A percentile compares a stretch with the other conserved stretches of the same genome.
phyloP scores from a whole-genome alignment of 2,329 filamentous ascomycete species.

The Xylaria sp. region DNA sequence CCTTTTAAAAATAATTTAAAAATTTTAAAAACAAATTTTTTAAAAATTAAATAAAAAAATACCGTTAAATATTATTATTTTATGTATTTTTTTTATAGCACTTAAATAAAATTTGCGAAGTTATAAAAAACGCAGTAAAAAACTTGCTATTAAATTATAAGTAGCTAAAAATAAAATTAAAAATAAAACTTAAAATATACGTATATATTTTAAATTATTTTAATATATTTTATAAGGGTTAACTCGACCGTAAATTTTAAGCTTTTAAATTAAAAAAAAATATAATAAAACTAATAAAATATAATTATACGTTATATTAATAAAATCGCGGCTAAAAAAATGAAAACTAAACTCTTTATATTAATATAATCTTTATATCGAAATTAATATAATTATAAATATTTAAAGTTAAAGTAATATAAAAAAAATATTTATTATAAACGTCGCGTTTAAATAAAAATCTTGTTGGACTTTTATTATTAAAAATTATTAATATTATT shows the following conservation, averaged over 20 bases:
- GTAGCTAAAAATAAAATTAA: constrained; percentile 7
- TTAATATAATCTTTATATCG: not conserved
- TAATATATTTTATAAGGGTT: constrained; percentile 1
- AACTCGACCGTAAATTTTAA: not conserved
- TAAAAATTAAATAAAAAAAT: constrained; percentile 3
- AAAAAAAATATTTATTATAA: not conserved
- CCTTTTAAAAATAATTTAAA: not conserved
- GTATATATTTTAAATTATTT: not conserved
- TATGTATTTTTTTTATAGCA: constrained; percentile 1
- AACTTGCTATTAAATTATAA: constrained; percentile 4
- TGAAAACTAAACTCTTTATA: not conserved
- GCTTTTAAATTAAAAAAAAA: not conserved
- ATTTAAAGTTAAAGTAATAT: not conserved
- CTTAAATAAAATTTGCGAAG: constrained; percentile 1
- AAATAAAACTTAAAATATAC: not conserved
- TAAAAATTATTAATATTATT: not conserved
- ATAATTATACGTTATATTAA: not conserved
- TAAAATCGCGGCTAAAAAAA: constrained; percentile 1
- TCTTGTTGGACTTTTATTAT: not conserved
- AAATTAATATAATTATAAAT: not conserved
- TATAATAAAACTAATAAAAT: not conserved
- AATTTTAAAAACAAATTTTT: constrained; percentile 5
- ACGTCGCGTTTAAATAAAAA: constrained; percentile 1
- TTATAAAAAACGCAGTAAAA: not conserved
- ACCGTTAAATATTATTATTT: constrained; percentile 4